Evolutionary conservation across 495 filamentous ascomycete genomes (phyloP).

Genomic region (Xylaria flabelliformis): DNA sequence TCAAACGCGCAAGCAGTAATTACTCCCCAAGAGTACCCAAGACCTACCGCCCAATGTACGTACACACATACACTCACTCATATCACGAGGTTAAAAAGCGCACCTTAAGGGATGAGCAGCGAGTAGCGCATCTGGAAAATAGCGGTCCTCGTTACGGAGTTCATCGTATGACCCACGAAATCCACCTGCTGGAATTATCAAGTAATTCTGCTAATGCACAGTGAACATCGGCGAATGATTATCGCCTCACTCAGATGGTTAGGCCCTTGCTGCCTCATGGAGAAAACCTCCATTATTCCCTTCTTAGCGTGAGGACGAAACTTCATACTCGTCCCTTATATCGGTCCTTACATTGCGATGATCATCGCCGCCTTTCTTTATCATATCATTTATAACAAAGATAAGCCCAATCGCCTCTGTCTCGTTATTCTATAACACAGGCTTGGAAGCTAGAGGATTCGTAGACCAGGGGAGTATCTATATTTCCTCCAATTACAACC

Average conservation of each 20-base stretch:
- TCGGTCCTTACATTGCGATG: not conserved
- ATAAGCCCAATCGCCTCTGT: not conserved
- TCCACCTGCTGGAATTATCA: not conserved
- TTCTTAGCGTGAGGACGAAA: not conserved
- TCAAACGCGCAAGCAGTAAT: not conserved
- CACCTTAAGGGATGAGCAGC: not conserved
- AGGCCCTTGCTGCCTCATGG: not conserved
- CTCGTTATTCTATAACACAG: not conserved
- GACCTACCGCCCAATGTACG: not conserved
- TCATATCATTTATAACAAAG: not conserved
- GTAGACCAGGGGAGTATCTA: not conserved
- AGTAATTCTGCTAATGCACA: not conserved
- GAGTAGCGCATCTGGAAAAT: not conserved
- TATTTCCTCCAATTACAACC: not conserved
- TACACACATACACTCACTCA: not conserved
- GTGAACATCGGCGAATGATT: not conserved
- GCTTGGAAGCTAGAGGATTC: not conserved
- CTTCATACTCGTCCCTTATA: not conserved
- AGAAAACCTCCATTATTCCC: not conserved
- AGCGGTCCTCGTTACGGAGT: not conserved
- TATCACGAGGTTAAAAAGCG: not conserved
- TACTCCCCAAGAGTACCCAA: not conserved
- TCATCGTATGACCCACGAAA: not conserved
- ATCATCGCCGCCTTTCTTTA: not conserved
- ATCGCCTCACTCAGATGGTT: not conserved